Evolutionary conservation across 306 rosid species (phyloP).

Genomic region (Castanopsis chinensis): DNA sequence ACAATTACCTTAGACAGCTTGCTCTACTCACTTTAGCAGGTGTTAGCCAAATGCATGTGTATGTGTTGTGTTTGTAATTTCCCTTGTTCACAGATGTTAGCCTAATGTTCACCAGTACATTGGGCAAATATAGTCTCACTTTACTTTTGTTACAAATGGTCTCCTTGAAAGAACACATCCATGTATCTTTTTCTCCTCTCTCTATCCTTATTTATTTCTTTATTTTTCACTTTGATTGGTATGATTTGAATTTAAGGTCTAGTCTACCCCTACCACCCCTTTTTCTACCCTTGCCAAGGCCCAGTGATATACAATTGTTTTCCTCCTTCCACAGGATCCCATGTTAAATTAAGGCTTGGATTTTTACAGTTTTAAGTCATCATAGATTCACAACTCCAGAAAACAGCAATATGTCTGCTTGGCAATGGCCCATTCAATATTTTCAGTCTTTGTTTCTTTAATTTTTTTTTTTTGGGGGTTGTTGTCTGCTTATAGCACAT

Average conservation of each 20-base stretch:
- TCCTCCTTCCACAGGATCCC: background rate
- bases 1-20: no score
- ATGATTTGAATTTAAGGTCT: background rate
- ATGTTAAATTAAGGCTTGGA: background rate
- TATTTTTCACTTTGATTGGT: background rate
- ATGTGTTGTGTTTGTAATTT: background rate
- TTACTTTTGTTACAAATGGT: background rate
- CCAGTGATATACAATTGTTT: background rate
- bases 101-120: background rate
- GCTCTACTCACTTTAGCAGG: background rate
- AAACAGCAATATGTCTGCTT: background rate
- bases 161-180: background rate
- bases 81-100: background rate
- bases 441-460: background rate
- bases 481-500: background rate
- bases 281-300: background rate
- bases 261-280: background rate
- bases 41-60: background rate
- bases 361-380: background rate
- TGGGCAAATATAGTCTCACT: background rate
- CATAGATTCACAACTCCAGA: background rate
- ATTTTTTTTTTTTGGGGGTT: background rate
- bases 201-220: background rate
- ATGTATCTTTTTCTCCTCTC: background rate
- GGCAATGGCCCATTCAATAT: background rate